phyloP scores from a whole-genome alignment of 257 asterid genomes.

The Haberlea rhodopensis region DNA sequence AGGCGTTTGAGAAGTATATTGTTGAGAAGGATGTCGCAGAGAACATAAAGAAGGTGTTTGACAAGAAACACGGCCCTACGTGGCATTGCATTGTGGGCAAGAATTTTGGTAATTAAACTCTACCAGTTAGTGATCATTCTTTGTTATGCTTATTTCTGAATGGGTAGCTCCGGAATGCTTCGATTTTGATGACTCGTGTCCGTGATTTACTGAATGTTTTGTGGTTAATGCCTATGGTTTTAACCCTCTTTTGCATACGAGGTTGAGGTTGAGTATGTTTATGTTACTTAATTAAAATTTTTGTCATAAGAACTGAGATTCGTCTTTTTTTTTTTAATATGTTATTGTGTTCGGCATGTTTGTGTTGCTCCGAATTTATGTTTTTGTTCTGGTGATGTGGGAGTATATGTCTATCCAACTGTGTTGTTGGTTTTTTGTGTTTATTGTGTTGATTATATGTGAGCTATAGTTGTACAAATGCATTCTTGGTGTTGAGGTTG shows the following conservation, averaged over 20 bases:
- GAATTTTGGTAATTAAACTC: slow-evolving; percentile 69
- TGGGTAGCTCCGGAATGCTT: slow-evolving; percentile 1
- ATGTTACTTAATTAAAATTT: background rate
- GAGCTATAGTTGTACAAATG: background rate
- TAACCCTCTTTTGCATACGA: slow-evolving; percentile 1
- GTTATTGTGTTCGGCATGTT: background rate
- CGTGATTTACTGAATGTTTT: slow-evolving; percentile 14
- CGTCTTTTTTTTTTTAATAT: background rate
- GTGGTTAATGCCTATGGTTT: slow-evolving; percentile 23
- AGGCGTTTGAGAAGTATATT: slow-evolving; percentile 87
- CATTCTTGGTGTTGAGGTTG: background rate
- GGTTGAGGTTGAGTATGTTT: background rate
- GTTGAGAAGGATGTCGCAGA: slow-evolving; percentile 99
- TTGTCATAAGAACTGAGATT: background rate
- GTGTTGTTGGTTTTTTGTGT: background rate
- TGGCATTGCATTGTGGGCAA: slow-evolving; percentile 99
- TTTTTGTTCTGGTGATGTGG: background rate
- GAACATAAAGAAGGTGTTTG: slow-evolving; percentile 89
- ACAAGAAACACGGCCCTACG: slow-evolving; percentile 89
- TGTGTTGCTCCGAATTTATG: background rate
- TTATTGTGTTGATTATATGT: too few species aligned
- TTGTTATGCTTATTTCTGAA: background rate
- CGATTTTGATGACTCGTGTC: background rate
- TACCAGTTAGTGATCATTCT: background rate
- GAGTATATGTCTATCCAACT: background rate